Conservation (phyloP, 2,329 filamentous ascomycete genomes). For the Fusarium sublunatum region DNA sequence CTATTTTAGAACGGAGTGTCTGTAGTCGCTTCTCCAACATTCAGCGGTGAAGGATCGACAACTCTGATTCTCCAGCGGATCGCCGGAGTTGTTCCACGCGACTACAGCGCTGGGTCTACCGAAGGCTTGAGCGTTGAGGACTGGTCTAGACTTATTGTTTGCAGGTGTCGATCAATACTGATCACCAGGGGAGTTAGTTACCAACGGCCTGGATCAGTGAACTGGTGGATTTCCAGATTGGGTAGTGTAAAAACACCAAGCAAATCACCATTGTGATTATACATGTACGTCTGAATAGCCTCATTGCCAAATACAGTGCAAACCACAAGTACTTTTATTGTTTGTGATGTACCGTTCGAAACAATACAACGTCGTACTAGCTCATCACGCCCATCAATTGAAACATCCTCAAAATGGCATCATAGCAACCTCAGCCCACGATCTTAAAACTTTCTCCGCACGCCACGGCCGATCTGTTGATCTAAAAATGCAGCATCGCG, state of each 20-base stretch:
- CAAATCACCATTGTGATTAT: neutral
- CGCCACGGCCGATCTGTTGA: neutral
- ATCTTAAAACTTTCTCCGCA: slow-evolving; percentile 4
- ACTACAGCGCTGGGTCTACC: neutral
- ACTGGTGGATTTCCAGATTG: neutral
- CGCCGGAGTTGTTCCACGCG: neutral
- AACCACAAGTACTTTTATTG: too few relatives aligned
- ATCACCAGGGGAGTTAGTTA: neutral
- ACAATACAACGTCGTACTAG: too few relatives aligned
- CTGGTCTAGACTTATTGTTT: neutral
- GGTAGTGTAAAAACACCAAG: neutral
- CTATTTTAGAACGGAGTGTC: neutral
- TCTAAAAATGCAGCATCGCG: neutral
- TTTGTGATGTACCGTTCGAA: too few relatives aligned
- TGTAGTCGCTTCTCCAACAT: neutral
- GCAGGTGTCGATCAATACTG: neutral
- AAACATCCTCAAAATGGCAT: slow-evolving; percentile 2
- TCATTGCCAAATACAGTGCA: neutral
- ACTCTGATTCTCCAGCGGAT: neutral
- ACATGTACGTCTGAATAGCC: neutral
- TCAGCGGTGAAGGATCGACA: neutral
- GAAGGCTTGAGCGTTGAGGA: neutral
- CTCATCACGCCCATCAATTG: too few relatives aligned
- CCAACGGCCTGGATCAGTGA: neutral
- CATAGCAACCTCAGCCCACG: slow-evolving; percentile 1